These are phyloP conservation scores for Hyaloscypha hepaticicola DNA, from an alignment of 495 filamentous ascomycete species.

Conservation along the genomic window DNA sequence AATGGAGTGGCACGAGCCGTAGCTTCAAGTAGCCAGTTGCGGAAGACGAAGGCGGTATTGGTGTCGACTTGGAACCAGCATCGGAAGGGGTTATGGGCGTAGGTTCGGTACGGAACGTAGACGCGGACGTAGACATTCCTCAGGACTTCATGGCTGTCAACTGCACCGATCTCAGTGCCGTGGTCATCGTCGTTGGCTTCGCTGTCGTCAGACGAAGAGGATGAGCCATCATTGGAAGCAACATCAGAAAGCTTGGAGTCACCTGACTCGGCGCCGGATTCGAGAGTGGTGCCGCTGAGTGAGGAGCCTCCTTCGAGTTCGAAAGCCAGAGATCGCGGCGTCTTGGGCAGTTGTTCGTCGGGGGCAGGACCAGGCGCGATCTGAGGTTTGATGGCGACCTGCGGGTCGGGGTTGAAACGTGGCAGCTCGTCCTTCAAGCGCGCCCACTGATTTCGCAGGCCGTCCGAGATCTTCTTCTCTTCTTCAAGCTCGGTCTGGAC, in stretches of 20 bases:
- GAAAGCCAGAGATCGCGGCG: neutral
- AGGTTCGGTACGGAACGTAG: neutral
- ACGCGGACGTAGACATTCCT: neutral
- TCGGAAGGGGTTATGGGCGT: neutral
- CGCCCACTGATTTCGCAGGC: neutral
- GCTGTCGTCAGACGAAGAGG: neutral
- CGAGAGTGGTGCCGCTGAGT: neutral
- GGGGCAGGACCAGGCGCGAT: neutral
- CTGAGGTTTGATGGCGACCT: neutral
- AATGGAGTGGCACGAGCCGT: neutral
- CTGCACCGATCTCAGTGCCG: neutral
- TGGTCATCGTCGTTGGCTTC: neutral
- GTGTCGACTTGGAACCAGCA: conserved; percentile 10
- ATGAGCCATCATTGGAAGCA: neutral
- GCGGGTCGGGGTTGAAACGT: neutral
- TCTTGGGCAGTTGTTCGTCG: neutral
- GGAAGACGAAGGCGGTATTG: neutral
- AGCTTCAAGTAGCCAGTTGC: neutral
- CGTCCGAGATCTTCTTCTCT: neutral
- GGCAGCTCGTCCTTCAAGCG: neutral
- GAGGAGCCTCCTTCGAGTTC: neutral
- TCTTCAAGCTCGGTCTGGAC: neutral
- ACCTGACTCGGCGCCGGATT: neutral
- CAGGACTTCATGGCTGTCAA: neutral
- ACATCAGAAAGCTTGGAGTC: neutral